Evolutionary conservation across 1,139 yeast genomes (phyloP).

Genomic region (Candida smagusa): DNA sequence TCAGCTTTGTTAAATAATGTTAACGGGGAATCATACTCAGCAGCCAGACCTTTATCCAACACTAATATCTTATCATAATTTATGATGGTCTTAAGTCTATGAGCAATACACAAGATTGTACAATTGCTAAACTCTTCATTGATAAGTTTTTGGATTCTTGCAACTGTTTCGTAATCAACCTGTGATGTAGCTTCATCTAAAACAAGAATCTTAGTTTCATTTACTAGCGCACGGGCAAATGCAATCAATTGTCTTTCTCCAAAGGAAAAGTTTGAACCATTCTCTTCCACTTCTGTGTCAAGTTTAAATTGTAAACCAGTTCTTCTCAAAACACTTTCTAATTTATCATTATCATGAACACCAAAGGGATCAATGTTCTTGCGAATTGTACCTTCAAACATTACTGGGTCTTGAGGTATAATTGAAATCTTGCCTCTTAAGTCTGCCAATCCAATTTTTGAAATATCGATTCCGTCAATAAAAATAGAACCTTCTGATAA

Average conservation of each 20-base stretch:
- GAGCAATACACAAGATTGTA: slow-evolving; percentile 78
- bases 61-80: slow-evolving; percentile 65
- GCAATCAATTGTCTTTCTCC: slow-evolving; percentile 79
- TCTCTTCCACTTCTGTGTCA: slow-evolving; percentile 63
- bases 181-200: slow-evolving; percentile 83
- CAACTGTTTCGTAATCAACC: slow-evolving; percentile 77
- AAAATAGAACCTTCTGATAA: slow-evolving; percentile 47
- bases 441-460: slow-evolving; percentile 52
- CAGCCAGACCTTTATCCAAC: slow-evolving; percentile 59
- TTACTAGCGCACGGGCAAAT: slow-evolving; percentile 71
- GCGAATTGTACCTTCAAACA: slow-evolving; percentile 65
- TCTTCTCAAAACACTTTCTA: slow-evolving; percentile 54
- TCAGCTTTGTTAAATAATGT: slow-evolving; percentile 36
- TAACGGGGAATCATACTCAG: slow-evolving; percentile 57
- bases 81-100: slow-evolving; percentile 66
- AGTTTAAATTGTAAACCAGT: slow-evolving; percentile 52
- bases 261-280: slow-evolving; percentile 69
- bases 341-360: slow-evolving; percentile 44
- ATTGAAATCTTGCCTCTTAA: slow-evolving; percentile 62
- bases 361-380: slow-evolving; percentile 67
- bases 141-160: slow-evolving; percentile 65
- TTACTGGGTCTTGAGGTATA: slow-evolving; percentile 75
- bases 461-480: slow-evolving; percentile 62
- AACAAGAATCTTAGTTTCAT: slow-evolving; percentile 62
- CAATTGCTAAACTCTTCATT: slow-evolving; percentile 57